These are phyloP conservation scores for Verticillium klebahnii DNA, from an alignment of 2,329 filamentous ascomycete species.

Conservation along the genomic window DNA sequence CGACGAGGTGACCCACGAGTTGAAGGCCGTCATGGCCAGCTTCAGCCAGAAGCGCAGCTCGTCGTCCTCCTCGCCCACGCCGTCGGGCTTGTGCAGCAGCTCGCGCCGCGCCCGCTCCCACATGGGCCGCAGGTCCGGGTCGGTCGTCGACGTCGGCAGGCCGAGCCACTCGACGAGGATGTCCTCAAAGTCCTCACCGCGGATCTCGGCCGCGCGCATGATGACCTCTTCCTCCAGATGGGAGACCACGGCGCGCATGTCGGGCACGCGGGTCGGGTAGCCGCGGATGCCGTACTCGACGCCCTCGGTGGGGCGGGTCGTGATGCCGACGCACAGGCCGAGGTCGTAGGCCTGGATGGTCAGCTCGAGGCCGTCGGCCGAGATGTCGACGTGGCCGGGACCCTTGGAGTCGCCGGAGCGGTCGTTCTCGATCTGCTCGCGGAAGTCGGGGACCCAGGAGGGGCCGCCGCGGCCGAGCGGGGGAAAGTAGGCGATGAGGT, in stretches of 20 bases:
- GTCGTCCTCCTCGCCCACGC: neutral
- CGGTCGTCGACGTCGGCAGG: neutral
- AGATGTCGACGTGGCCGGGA: neutral
- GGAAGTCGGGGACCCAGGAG: neutral
- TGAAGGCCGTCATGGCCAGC: neutral
- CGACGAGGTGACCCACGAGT: neutral
- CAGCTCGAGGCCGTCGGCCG: neutral
- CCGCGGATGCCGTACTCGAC: neutral
- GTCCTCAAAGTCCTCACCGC: neutral
- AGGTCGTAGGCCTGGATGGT: neutral
- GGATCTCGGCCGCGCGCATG: neutral
- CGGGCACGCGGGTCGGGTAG: neutral
- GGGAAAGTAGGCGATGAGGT: neutral
- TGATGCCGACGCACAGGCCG: neutral
- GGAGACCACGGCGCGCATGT: neutral
- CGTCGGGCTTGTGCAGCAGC: neutral
- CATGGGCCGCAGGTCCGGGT: neutral
- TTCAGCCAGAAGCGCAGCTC: neutral
- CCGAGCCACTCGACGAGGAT: neutral
- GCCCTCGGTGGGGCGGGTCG: neutral
- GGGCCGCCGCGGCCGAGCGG: neutral
- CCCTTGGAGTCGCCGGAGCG: neutral
- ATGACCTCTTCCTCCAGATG: neutral
- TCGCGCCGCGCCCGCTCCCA: neutral
- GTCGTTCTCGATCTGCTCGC: neutral